Evolutionary conservation across 2,329 filamentous ascomycete genomes (phyloP), one percentile per base, ranked within the genome.

Genomic region (Parastagonospora avenae): DNA sequence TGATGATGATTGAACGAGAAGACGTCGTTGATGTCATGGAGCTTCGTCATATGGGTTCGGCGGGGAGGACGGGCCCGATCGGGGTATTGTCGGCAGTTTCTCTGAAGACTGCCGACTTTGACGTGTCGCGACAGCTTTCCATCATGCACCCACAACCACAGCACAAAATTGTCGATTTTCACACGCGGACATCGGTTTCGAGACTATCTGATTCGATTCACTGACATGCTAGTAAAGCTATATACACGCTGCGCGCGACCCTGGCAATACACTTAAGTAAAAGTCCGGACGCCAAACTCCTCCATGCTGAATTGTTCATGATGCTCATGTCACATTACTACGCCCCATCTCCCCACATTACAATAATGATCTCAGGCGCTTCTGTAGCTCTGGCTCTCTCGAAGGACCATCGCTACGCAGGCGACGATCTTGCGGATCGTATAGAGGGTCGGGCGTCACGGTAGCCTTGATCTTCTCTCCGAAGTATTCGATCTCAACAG

Each of bases 401-500:
- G 55, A 55, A 4, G 54, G 46, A 11, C 59, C 54, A 28, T 69
- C 63, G 16, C 59, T 67, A 27, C 62, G 62, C 42, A 79, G 52
- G 14, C 72, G 71, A 15, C 60, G 74, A 60, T 71, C 71, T 33
- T 74, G 63, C 1, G 76, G 74, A 54, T 80, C 77, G 50, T 78
- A 77, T 37, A 83, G 46, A 8, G 82, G 79, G 40, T 84, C 82
- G 1, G 72, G 54, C 0, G 74, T 70, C 1, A 87, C 79, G 2
- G 82, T 85, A 0, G 84, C 85, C 42, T 60, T 58, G 45, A 86
- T 79, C 9, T 75, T 74, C 50, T 70, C 72, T 4, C 83, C 82
- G 67, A 87, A 87, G 62, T 87, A 87, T 59, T 85, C 83, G 48
- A 87, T 76, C 61, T 86, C 82, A 0, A 87, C 82, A 0, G 59